Percentiles rank a stretch among this genome's conserved stretches.
phyloP scores from a whole-genome alignment of 1,284 basidiomycete species.

The Microbotryomycetes sp. region DNA sequence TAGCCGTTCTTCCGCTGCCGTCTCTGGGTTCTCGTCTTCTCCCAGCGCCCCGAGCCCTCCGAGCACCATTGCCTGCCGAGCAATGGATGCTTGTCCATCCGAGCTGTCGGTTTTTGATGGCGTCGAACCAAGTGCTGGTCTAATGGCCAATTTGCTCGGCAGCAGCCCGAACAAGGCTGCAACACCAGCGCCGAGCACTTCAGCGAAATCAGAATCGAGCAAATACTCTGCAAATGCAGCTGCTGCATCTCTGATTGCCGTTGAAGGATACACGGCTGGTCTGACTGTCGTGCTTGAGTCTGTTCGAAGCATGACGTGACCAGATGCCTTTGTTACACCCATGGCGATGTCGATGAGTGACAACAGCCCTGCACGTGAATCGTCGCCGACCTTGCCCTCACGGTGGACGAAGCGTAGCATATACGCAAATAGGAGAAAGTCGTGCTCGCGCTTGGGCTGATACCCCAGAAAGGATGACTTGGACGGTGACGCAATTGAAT shows the following conservation, averaged over 20 bases:
- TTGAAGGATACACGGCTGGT: neutral
- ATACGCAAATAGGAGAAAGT: conserved; percentile 91
- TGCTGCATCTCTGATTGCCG: conserved; percentile 65
- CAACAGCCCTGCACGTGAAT: conserved; percentile 81
- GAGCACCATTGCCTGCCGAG: conserved; percentile 52
- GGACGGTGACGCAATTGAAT: neutral
- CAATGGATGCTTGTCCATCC: conserved; percentile 31
- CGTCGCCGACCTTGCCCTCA: conserved; percentile 88
- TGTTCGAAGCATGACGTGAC: conserved; percentile 19
- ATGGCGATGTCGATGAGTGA: conserved; percentile 93
- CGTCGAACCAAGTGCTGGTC: conserved; percentile 5
- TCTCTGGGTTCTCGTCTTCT: conserved; percentile 40
- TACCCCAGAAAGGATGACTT: conserved; percentile 37
- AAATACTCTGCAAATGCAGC: conserved; percentile 86
- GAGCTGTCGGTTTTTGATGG: conserved; percentile 49
- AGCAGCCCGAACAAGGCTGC: conserved; percentile 88
- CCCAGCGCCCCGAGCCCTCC: conserved; percentile 50
- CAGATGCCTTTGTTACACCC: conserved; percentile 49
- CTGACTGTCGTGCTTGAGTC: neutral
- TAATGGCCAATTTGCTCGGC: conserved; percentile 65
- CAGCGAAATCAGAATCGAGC: conserved; percentile 89
- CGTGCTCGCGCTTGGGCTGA: conserved; percentile 72
- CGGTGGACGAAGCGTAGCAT: conserved; percentile 90
- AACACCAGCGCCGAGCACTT: conserved; percentile 87
- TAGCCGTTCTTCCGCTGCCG: conserved; percentile 44